Evolutionary conservation across 2,329 filamentous ascomycete genomes (phyloP).

Genomic region (Taxawa tesnikishii): DNA sequence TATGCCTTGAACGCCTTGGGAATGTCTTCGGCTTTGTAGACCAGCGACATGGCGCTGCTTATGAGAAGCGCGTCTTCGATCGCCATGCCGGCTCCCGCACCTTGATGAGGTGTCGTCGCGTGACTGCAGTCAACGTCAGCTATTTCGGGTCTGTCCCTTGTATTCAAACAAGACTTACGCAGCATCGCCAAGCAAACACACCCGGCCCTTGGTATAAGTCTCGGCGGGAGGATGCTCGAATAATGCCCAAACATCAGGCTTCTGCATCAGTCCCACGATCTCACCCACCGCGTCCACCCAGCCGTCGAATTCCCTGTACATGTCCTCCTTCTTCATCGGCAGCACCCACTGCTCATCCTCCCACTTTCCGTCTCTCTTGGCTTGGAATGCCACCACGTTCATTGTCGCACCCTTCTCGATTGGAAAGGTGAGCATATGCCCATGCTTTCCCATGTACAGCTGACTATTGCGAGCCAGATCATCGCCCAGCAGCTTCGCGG

Average conservation of each 20-base stretch:
- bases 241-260: slow-evolving; percentile 35
- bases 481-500: slow-evolving; percentile 34
- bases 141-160: too few relatives aligned
- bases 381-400: slow-evolving; percentile 19
- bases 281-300: slow-evolving; percentile 29
- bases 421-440: slow-evolving; percentile 49
- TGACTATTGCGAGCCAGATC: slow-evolving; percentile 37
- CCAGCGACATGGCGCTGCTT: slow-evolving; percentile 21
- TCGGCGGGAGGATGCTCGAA: slow-evolving; percentile 34
- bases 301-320: slow-evolving; percentile 24
- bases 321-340: slow-evolving; percentile 27
- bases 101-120: slow-evolving; percentile 42
- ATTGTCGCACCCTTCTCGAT: slow-evolving; percentile 15
- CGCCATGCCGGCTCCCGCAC: slow-evolving; percentile 43
- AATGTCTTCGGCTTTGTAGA: slow-evolving; percentile 12
- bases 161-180: too few relatives aligned
- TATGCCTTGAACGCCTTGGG: slow-evolving; percentile 24
- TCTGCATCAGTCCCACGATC: slow-evolving; percentile 33
- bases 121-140: too few relatives aligned
- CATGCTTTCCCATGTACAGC: slow-evolving; percentile 21
- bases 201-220: slow-evolving; percentile 22
- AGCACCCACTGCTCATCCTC: slow-evolving; percentile 26
- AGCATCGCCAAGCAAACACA: slow-evolving; percentile 42
- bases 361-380: slow-evolving; percentile 21
- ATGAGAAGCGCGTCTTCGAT: slow-evolving; percentile 42